Percentiles rank a stretch among this genome's conserved stretches.
Evolutionary conservation across 495 filamentous ascomycete species (phyloP).

Genomic region (Daldinia bambusicola): DNA sequence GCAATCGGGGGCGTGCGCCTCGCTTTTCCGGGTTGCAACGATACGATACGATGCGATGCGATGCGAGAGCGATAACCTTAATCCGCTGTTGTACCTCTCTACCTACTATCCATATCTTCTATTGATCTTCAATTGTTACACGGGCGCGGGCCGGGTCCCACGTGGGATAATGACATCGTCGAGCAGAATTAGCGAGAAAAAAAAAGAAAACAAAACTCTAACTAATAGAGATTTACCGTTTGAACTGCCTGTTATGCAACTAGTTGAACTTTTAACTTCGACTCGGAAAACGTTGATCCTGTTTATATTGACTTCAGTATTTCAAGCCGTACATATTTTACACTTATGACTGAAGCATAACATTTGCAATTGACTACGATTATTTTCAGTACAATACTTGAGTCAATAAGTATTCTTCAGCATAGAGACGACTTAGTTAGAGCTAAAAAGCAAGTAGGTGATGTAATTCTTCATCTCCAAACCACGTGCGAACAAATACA

Average conservation of each 20-base stretch:
- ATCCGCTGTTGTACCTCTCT: not conserved
- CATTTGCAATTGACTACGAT: too few relatives aligned
- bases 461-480: not conserved
- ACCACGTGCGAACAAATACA: not conserved
- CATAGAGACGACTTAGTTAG: not conserved
- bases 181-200: not conserved
- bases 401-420: not conserved
- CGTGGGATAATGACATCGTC: slow-evolving; percentile 1
- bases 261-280: not conserved
- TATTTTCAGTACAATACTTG: not conserved
- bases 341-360: too few relatives aligned
- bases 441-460: too few relatives aligned
- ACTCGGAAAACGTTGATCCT: not conserved
- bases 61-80: slow-evolving; percentile 6
- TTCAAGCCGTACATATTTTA: too few relatives aligned
- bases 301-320: not conserved
- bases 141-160: not conserved
- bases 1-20: not conserved
- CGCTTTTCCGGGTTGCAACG: not conserved
- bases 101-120: too few relatives aligned
- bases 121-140: not conserved
- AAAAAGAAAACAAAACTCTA: too few relatives aligned
- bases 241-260: too few relatives aligned
- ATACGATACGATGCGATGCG: not conserved
- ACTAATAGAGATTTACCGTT: not conserved